Base-by-base conservation (phyloP, 2,329 filamentous ascomycete genomes). In the Parasarocladium wereldwijsianum region DNA sequence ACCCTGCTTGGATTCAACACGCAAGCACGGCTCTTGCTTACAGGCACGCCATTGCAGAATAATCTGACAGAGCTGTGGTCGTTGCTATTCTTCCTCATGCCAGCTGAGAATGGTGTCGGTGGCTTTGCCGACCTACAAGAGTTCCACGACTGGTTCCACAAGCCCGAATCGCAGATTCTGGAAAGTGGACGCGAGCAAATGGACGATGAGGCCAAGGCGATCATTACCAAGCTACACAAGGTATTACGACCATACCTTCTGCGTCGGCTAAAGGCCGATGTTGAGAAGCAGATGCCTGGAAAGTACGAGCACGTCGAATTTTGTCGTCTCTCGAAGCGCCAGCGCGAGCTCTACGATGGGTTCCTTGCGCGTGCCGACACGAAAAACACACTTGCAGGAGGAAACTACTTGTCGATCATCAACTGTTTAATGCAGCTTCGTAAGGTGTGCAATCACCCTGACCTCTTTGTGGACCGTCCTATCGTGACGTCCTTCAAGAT, bases 221-320 rank as follows among this genome's bases (percentile, higher is more conserved):
- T 94, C 40, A 92, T 98, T 39, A 75, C 76, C 26, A 93, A 96
- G 50, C 68, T 98, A 4, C 92, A 98, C 57, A 85, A 92, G 40
- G 84, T 96, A 14, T 64, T 98, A 8, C 75, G 92, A 2, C 90
- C 90, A 0, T 96, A 94, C 46, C 67, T 98, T 8, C 65, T 98
- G 6, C 76, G 90, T 30, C 75, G 90, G 33, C 60, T 98, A 34
- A 98, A 98, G 55, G 81, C 84, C 25, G 90, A 98, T 46, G 90
- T 98, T 5, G 92, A 98, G 57, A 94, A 96, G 57, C 90, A 98
- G 50, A 93, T 98, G 82, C 90, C 92, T 0, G 86, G 74, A 36
- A 98, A 98, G 51, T 93, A 93, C 46, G 92, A 98, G 51, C 86
- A 94, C 46, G 85, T 98, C 13, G 82, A 96, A 39, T 86, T 93